These are phyloP conservation scores for Escovopsis weberi DNA, from an alignment of 2,329 filamentous ascomycete species.

Conservation along the genomic window DNA sequence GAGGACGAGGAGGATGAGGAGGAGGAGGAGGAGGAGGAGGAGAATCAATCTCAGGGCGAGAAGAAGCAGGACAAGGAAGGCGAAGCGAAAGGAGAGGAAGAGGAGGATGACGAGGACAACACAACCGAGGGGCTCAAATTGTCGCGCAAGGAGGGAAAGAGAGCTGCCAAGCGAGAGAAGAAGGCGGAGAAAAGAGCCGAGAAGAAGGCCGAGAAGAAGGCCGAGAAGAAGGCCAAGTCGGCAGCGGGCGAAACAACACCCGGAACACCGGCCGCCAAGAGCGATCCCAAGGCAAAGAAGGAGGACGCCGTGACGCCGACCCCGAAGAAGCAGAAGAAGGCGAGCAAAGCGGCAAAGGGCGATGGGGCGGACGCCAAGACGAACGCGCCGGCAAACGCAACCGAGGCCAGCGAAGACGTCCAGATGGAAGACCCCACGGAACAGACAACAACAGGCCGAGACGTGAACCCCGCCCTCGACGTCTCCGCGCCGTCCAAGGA, in stretches of 20 bases:
- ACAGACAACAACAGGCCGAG: neutral
- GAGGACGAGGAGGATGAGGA: slow-evolving; percentile 34
- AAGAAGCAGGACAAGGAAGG: slow-evolving; percentile 13
- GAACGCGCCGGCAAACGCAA: too few relatives aligned
- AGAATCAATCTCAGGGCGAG: slow-evolving; percentile 25
- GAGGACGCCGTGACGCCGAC: slow-evolving; percentile 9
- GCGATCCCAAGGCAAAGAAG: slow-evolving; percentile 3
- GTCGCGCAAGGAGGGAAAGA: slow-evolving; percentile 41
- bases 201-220: slow-evolving; percentile 13
- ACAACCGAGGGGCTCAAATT: slow-evolving; percentile 34
- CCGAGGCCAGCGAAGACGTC: neutral
- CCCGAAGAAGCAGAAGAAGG: slow-evolving; percentile 14
- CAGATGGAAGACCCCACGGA: neutral
- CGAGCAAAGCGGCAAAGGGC: slow-evolving; percentile 7
- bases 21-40: slow-evolving; percentile 28
- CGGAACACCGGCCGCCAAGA: slow-evolving; percentile 9
- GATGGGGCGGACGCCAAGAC: slow-evolving; percentile 3
- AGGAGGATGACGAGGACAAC: slow-evolving; percentile 13
- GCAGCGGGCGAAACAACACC: slow-evolving; percentile 2
- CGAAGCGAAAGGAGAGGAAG: slow-evolving; percentile 6
- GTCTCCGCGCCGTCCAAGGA: slow-evolving; percentile 19
- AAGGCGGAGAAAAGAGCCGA: slow-evolving; percentile 19
- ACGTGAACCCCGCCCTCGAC: slow-evolving; percentile 11
- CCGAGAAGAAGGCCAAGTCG: slow-evolving; percentile 13
- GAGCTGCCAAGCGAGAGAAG: slow-evolving; percentile 31